Conservation (phyloP, 2,329 filamentous ascomycete species). For the Sarocladium oryzae region DNA sequence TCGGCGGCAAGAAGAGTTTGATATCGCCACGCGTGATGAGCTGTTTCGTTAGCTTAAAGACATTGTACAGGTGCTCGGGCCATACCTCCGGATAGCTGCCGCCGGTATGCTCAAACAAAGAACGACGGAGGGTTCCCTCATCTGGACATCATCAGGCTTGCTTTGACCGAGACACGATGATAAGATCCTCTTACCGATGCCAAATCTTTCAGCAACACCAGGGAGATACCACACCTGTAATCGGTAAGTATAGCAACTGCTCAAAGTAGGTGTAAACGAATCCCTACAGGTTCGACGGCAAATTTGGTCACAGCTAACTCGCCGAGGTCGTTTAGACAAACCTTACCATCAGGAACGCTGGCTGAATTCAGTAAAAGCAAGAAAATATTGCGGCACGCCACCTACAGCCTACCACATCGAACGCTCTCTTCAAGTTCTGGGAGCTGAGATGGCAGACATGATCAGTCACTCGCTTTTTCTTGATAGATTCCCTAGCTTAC, state of each 20-base stretch:
- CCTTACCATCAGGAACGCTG: constrained; percentile 71
- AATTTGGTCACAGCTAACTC: constrained; percentile 95
- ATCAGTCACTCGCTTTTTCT: neutral
- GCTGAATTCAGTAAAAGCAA: constrained; percentile 14
- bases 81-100: constrained; percentile 82
- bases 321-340: constrained; percentile 77
- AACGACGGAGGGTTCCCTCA: constrained; percentile 77
- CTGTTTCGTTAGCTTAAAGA: constrained; percentile 26
- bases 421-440: constrained; percentile 91
- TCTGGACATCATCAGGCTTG: constrained; percentile 43
- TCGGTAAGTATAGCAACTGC: neutral
- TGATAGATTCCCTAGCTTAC: constrained; percentile 20
- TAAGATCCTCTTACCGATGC: constrained; percentile 56
- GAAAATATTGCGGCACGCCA: constrained; percentile 10
- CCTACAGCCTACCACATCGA: constrained; percentile 63
- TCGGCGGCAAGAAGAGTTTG: constrained; percentile 91
- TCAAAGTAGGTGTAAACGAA: neutral
- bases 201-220: constrained; percentile 85
- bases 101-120: constrained; percentile 90
- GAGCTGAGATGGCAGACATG: constrained; percentile 37
- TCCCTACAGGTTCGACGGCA: constrained; percentile 80
- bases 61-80: neutral
- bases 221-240: constrained; percentile 69
- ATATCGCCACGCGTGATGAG: constrained; percentile 91
- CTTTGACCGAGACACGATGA: neutral